Conservation (phyloP, 2,329 filamentous ascomycete species). For the Penicillium expansum region DNA sequence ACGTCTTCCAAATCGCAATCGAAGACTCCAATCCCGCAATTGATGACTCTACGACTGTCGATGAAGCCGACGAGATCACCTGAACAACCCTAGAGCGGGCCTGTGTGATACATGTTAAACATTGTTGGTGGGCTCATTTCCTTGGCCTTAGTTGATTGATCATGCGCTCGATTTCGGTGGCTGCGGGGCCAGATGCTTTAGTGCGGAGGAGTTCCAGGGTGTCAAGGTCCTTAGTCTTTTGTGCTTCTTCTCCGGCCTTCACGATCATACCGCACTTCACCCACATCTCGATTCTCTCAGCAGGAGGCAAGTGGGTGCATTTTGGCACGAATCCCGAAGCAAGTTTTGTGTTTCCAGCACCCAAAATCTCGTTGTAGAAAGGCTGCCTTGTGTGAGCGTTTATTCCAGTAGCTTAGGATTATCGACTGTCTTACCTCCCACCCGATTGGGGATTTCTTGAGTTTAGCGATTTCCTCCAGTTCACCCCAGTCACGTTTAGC, state of each 20-base stretch:
- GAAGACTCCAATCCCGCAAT: slow-evolving; percentile 20
- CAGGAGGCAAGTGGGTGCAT: slow-evolving; percentile 67
- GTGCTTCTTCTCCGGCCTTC: slow-evolving; percentile 88
- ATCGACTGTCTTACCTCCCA: slow-evolving; percentile 71
- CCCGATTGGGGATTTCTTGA: slow-evolving; percentile 83
- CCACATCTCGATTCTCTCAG: slow-evolving; percentile 84
- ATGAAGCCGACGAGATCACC: slow-evolving; percentile 46
- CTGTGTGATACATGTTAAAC: slow-evolving; percentile 10
- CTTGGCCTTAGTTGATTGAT: slow-evolving; percentile 54
- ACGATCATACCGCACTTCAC: slow-evolving; percentile 88
- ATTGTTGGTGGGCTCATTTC: slow-evolving; percentile 33
- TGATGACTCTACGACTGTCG: slow-evolving; percentile 29
- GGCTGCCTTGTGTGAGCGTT: slow-evolving; percentile 56
- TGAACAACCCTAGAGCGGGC: slow-evolving; percentile 27
- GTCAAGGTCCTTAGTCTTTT: slow-evolving; percentile 73
- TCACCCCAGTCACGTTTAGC: slow-evolving; percentile 89
- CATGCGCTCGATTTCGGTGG: slow-evolving; percentile 79
- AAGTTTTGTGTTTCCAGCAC: slow-evolving; percentile 84
- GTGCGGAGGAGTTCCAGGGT: slow-evolving; percentile 70
- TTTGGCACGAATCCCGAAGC: slow-evolving; percentile 84
- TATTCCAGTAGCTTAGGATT: slow-evolving; percentile 12
- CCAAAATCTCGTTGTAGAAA: slow-evolving; percentile 85
- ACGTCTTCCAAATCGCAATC: slow-evolving; percentile 14
- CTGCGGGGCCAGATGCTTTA: slow-evolving; percentile 67
- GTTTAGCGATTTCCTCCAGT: slow-evolving; percentile 75